Conservation (phyloP, 768 basidiomycete species). For the Leccinum ochraceum region DNA sequence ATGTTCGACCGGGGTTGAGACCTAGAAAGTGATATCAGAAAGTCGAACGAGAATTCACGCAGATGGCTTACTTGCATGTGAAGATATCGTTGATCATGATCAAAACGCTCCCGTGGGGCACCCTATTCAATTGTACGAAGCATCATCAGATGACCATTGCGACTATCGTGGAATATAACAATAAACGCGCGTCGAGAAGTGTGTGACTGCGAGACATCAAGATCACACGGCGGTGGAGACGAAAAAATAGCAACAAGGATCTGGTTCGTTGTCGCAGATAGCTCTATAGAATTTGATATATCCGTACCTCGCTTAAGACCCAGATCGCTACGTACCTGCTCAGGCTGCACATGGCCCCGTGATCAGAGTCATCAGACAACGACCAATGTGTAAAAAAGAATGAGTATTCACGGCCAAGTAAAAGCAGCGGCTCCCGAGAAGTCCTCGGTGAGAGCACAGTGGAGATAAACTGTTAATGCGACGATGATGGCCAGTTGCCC, state of each 20-base stretch:
- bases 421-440: not conserved
- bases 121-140: not conserved
- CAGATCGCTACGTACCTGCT: not conserved
- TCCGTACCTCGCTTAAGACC: not conserved
- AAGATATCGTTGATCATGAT: conserved; percentile 13
- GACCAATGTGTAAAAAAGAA: not conserved
- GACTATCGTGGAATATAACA: not conserved
- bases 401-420: not conserved
- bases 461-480: conserved; percentile 3
- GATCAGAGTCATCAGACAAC: not conserved
- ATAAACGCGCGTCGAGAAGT: not conserved
- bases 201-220: not conserved
- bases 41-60: not conserved
- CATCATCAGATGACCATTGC: not conserved
- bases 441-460: not conserved
- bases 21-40: not conserved
- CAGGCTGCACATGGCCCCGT: not conserved
- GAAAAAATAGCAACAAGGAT: not conserved
- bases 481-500: not conserved
- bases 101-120: not conserved
- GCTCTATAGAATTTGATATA: not conserved
- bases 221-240: not conserved
- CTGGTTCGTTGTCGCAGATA: not conserved
- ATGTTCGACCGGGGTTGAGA: not conserved
- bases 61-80: not conserved